A percentile compares a stretch with the other conserved stretches of the same genome.
phyloP scores from a whole-genome alignment of 441 rosid genomes.

The Erodium trifolium region DNA sequence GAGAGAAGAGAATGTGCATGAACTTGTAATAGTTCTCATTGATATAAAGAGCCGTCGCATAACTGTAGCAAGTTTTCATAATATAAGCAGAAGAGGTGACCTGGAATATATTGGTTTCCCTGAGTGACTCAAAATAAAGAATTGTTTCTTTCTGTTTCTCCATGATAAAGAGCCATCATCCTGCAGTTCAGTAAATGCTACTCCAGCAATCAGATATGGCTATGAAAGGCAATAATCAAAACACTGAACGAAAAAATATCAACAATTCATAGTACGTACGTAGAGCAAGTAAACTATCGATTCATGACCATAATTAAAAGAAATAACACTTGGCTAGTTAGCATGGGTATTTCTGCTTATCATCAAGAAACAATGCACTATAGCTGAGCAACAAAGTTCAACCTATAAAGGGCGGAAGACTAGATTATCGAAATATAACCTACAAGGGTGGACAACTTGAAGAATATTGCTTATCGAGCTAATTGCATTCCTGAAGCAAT shows the following conservation, averaged over 20 bases:
- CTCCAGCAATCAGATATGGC: conserved; percentile 15
- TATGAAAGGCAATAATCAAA: neutral
- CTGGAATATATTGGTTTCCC: conserved; percentile 98
- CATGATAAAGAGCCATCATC: conserved; percentile 88
- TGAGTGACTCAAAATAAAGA: conserved; percentile 83
- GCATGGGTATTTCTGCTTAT: too few relatives aligned
- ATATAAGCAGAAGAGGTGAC: conserved; percentile 29
- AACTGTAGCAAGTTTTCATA: neutral
- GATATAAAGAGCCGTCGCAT: too few relatives aligned
- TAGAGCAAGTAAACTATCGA: neutral
- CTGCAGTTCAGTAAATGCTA: conserved; percentile 51
- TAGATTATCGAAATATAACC: too few relatives aligned
- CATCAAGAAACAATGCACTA: too few relatives aligned
- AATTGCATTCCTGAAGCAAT: too few relatives aligned
- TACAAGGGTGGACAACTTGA: too few relatives aligned
- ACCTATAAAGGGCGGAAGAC: too few relatives aligned
- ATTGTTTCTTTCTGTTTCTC: conserved; percentile 98
- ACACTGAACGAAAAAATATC: neutral
- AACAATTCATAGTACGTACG: neutral
- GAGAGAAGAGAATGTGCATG: neutral
- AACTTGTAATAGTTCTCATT: neutral
- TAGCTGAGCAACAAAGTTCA: too few relatives aligned
- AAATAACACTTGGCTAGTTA: neutral
- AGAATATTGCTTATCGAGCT: too few relatives aligned
- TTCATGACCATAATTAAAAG: neutral